Evolutionary conservation across 192 early-diverging fungal genomes (phyloP).

Genomic region (Umbelopsis vinacea): DNA sequence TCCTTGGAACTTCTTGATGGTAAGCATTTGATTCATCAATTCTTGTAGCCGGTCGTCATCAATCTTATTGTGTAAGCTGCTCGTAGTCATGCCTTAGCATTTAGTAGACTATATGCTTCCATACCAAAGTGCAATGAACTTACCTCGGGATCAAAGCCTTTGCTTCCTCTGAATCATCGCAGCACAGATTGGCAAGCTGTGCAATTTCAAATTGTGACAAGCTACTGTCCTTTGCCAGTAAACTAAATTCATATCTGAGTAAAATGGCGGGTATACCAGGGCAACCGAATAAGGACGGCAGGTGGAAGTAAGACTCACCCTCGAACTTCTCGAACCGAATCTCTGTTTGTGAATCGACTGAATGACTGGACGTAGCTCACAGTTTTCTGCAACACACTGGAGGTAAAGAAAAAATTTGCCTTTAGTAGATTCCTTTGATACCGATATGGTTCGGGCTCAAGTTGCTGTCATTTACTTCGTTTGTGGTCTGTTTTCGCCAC

Average conservation of each 20-base stretch:
- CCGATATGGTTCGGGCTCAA: not conserved
- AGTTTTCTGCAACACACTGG: conserved; percentile 80
- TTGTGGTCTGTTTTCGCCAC: conserved; percentile 53
- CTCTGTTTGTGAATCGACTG: conserved; percentile 81
- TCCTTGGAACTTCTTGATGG: conserved; percentile 79
- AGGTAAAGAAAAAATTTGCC: not conserved
- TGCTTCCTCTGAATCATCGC: conserved; percentile 90
- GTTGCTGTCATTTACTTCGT: conserved; percentile 32
- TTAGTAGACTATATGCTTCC: not conserved
- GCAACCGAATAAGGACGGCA: conserved; percentile 22
- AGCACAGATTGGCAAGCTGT: conserved; percentile 90
- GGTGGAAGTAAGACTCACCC: conserved; percentile 46
- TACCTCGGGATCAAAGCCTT: conserved; percentile 90
- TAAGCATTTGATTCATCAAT: conserved; percentile 81
- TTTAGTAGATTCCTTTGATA: not conserved
- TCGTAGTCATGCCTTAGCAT: not conserved
- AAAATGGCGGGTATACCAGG: not conserved
- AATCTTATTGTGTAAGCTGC: conserved; percentile 74
- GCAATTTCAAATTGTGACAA: conserved; percentile 86
- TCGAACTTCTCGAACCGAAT: conserved; percentile 86
- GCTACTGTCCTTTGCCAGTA: conserved; percentile 19
- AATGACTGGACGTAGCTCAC: conserved; percentile 86
- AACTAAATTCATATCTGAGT: not conserved
- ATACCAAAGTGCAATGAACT: not conserved
- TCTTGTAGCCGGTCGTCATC: conserved; percentile 76